Conservation (phyloP, 306 rosid species). For the Vicia sativa region DNA sequence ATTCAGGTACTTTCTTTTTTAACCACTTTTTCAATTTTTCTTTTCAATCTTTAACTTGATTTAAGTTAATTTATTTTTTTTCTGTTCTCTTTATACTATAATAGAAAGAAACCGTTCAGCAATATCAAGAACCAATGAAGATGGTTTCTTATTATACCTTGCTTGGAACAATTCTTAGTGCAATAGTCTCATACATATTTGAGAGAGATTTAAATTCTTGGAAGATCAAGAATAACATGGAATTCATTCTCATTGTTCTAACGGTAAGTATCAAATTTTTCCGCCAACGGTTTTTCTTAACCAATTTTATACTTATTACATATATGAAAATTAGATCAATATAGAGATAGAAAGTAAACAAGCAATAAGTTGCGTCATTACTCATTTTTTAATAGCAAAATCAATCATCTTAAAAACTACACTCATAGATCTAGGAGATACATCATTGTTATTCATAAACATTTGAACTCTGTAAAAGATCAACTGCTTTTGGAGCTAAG, state of each 20-base stretch:
- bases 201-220: constrained; percentile 44
- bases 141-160: constrained; percentile 42
- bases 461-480: no score
- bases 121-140: constrained; percentile 48
- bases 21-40: background rate
- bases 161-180: constrained; percentile 46
- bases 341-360: no score
- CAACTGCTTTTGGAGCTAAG: no score
- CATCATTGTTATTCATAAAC: no score
- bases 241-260: constrained; percentile 45
- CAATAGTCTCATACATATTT: constrained; percentile 32
- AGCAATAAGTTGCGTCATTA: no score
- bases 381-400: no score
- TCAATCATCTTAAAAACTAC: no score
- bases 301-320: no score
- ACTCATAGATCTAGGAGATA: no score
- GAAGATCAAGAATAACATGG: constrained; percentile 43
- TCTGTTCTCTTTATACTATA: constrained; percentile 12
- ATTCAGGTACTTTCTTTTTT: constrained; percentile 43
- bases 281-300: background rate
- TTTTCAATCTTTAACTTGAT: constrained; percentile 3
- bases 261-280: constrained; percentile 28
- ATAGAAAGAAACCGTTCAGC: constrained; percentile 42
- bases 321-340: no score
- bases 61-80: background rate